These are phyloP conservation scores for Berkeleyomyces rouxiae DNA, from an alignment of 2,329 filamentous ascomycete genomes.

Conservation along the genomic window DNA sequence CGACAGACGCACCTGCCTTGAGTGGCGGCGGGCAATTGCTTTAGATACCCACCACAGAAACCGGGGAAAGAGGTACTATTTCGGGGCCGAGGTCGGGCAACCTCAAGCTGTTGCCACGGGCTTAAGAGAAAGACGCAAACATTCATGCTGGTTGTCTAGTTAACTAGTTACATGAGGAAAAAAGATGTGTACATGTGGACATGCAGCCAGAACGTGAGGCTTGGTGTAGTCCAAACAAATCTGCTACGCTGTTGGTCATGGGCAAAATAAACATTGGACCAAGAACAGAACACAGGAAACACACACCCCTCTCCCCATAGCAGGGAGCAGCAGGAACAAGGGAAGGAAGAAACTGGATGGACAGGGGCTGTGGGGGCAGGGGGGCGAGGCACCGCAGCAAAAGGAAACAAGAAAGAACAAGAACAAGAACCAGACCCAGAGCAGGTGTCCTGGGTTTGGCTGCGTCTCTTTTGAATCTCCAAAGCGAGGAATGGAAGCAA, in stretches of 20 bases:
- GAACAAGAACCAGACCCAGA: not conserved
- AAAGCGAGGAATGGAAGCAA: not conserved
- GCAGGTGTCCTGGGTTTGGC: not conserved
- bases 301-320: not conserved
- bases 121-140: too few relatives aligned
- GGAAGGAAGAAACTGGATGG: not conserved
- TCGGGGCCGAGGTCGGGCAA: too few relatives aligned
- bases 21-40: too few relatives aligned
- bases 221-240: not conserved
- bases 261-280: not conserved
- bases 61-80: too few relatives aligned
- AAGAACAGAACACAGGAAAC: not conserved
- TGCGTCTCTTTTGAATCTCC: not conserved
- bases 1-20: too few relatives aligned
- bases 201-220: too few relatives aligned
- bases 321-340: not conserved
- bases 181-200: too few relatives aligned
- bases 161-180: too few relatives aligned
- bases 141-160: too few relatives aligned
- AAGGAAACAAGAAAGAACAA: not conserved
- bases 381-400: not conserved
- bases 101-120: too few relatives aligned
- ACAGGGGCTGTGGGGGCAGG: not conserved
- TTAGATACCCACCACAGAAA: too few relatives aligned
- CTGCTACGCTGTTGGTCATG: not conserved